Base-by-base conservation (phyloP, 2,329 filamentous ascomycete species). In the Fusarium sp. region DNA sequence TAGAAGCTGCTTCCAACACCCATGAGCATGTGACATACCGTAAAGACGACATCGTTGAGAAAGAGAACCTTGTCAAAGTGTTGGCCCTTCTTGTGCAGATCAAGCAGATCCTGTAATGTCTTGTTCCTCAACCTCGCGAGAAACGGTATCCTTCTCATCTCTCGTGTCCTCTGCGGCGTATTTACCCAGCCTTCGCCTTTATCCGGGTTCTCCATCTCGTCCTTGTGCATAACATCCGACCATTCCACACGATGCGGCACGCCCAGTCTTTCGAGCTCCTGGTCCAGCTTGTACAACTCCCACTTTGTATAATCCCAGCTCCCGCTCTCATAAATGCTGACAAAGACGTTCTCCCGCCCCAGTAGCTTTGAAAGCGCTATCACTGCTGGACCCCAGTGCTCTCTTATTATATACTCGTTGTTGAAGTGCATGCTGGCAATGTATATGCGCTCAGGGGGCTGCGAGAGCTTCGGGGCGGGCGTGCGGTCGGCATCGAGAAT, bases 391-490 rank as follows among this genome's bases (percentile, higher is more conserved):
- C 84, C 89, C 91, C 91, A 93, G 70, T 89, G 84, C 7, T 81
- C 80, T 9, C 86, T 83, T 3, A 93, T 82, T 24, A 92, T 80
- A 2, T 76, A 75, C 62, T 86, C 91, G 66, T 88, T 88, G 72
- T 91, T 92, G 84, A 89, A 92, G 73, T 92, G 89, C 75, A 91
- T 88, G 64, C 87, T 88, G 6, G 89, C 88, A 63, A 94, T 91
- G 79, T 88, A 93, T 65, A 93, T 85, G 66, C 81, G 79, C 72
- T 82, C 78, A 47, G 65, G 70, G 22, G 69, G 75, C 44, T 76
- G 74, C 55, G 70, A 75, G 46, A 75, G 70, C 54, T 72, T 66
- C 44, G 71, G 68, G 21, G 65, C 53, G 49, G 60, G 55, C 36
- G 72, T 58, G 31, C 58, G 73, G 54, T 77, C 71, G 60, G 74